Conservation (phyloP, 768 basidiomycete species). For the Scleroderma bovista region DNA sequence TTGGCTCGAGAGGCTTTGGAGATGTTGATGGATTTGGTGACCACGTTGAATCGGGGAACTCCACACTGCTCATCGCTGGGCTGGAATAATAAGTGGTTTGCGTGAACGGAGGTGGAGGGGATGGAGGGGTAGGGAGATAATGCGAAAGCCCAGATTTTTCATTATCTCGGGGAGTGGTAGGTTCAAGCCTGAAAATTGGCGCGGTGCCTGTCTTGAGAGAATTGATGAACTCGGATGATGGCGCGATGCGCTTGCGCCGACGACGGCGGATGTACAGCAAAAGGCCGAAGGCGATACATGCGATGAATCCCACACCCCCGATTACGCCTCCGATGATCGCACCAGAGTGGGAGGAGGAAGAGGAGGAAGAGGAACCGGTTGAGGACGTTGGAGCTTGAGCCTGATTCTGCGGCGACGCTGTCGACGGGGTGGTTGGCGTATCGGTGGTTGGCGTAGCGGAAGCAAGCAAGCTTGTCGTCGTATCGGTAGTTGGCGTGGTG, state of each 20-base stretch:
- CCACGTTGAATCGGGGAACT: conserved; percentile 10
- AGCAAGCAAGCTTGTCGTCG: neutral
- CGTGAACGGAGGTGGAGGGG: conserved; percentile 9
- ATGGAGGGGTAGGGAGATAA: conserved; percentile 1
- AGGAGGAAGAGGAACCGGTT: conserved; percentile 10
- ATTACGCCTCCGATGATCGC: conserved; percentile 51
- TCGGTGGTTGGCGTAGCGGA: neutral
- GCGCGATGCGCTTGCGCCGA: conserved; percentile 38
- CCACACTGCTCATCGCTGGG: conserved; percentile 5
- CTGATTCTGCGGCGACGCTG: neutral
- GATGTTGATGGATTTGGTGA: conserved; percentile 8
- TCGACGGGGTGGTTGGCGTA: neutral
- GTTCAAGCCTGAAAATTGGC: conserved; percentile 25
- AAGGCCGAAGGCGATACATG: conserved; percentile 29
- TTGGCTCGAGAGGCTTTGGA: conserved; percentile 15
- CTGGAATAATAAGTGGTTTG: conserved; percentile 10
- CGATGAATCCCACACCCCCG: conserved; percentile 40
- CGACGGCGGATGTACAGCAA: conserved; percentile 40
- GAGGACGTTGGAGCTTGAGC: neutral
- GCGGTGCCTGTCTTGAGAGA: conserved; percentile 17
- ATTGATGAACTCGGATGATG: conserved; percentile 54
- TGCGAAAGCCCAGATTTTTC: conserved; percentile 12
- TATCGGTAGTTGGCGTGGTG: neutral
- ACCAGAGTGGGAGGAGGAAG: conserved; percentile 28
- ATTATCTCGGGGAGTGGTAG: conserved; percentile 9